Evolutionary conservation across 208 protist species (phyloP), one percentile per base, ranked within the genome.

Genomic region (Leishmania aethiopica): DNA sequence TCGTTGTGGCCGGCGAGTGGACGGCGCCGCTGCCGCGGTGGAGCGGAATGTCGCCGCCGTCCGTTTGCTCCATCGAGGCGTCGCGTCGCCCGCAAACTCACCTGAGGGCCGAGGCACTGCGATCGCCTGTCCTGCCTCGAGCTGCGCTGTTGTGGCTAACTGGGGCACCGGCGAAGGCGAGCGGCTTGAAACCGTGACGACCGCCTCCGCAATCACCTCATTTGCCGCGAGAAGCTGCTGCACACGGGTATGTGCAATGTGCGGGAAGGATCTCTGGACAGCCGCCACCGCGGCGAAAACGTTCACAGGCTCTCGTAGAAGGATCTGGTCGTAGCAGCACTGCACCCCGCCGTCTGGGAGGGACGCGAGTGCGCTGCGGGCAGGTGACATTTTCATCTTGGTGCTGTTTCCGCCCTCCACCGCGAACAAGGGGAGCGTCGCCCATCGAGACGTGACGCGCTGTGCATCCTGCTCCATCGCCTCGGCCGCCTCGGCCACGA

Each of bases 231-330:
- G 75, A 49, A 95, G 75, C 70, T 85, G 82, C 66, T 93, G 88
- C 37, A 97, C 86, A 55, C 88, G 86, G 10, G 81, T 67, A 32
- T 82, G 79, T 3, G 90, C 70, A 6, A 97, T 80, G 75, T 90
- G 85, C 1, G 91, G 85, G 84, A 97, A 97, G 35, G 90, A 86
- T 17, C 69, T 64, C 82, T 89, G 89, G 19, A 96, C 93, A 1
- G 86, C 35, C 0, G 35, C 73, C 40, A 81, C 76, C 13, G 84
- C 86, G 1, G 85, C 87, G 28, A 90, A 86, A 47, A 88, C 66
- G 81, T 93, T 84, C 1, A 90, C 84, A 15, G 93, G 90, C 80
- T 95, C 93, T 45, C 93, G 83, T 55, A 97, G 82, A 57, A 97
- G 80, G 6, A 93, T 73, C 35, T 86, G 71, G 49, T 97, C 92